A percentile compares a stretch with the other conserved stretches of the same genome.
phyloP scores from a whole-genome alignment of 192 early-diverging fungal species.

The Podila epigama region DNA sequence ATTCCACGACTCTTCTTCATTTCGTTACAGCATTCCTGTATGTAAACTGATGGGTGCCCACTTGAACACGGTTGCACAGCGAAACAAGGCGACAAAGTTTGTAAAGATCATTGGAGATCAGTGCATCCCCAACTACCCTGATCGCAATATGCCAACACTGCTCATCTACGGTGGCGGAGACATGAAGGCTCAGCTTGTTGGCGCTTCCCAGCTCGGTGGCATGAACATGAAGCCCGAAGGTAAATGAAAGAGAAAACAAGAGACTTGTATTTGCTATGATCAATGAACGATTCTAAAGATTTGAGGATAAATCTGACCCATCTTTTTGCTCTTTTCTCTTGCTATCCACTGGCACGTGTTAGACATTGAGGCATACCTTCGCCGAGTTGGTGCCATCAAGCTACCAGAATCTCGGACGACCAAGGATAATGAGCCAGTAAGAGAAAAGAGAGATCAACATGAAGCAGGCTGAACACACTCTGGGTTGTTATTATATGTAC shows the following conservation, averaged over 20 bases:
- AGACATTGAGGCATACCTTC: conserved; percentile 51
- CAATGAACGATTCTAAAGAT: too few relatives aligned
- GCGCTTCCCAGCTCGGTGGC: conserved; percentile 81
- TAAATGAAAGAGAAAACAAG: conserved; percentile 18
- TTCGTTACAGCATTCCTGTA: conserved; percentile 76
- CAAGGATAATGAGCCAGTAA: conserved; percentile 28
- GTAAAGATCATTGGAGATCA: conserved; percentile 91
- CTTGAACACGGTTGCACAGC: conserved; percentile 73
- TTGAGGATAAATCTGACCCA: too few relatives aligned
- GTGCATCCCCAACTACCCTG: conserved; percentile 96
- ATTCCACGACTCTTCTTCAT: too few relatives aligned
- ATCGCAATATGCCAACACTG: conserved; percentile 87
- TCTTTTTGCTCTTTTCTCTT: too few relatives aligned
- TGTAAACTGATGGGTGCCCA: conserved; percentile 86
- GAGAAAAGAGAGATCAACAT: conserved; percentile 9
- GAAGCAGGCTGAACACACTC: not conserved
- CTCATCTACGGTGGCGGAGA: conserved; percentile 92
- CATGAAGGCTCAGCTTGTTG: conserved; percentile 83
- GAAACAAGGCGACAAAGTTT: conserved; percentile 92
- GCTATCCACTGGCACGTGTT: not conserved
- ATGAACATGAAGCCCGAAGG: conserved; percentile 77
- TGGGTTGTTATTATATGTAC: too few relatives aligned
- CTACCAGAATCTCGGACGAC: conserved; percentile 30
- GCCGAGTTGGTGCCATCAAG: conserved; percentile 49
- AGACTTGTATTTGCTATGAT: too few relatives aligned